Percentiles rank a stretch among this genome's conserved stretches.
Conservation (phyloP, 345 rosid species). For the Ailanthus altissimus region DNA sequence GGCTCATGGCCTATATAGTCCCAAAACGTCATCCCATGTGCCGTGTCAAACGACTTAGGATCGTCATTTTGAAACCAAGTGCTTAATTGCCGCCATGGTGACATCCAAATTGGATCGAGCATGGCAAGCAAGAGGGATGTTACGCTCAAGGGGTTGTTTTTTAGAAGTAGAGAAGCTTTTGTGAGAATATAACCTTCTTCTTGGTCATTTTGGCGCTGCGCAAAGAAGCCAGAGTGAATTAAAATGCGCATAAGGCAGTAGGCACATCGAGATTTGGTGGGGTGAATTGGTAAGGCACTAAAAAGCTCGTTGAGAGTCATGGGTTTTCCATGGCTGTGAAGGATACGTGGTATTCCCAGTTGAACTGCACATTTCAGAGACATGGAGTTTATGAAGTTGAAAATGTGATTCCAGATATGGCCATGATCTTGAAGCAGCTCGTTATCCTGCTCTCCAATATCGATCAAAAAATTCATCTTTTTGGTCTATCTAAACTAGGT, state of each 20-base stretch:
- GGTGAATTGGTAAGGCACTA: slow-evolving; percentile 28
- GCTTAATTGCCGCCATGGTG: slow-evolving; percentile 33
- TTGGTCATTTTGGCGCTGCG: neutral
- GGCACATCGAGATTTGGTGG: slow-evolving; percentile 26
- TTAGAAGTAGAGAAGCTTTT: slow-evolving; percentile 36
- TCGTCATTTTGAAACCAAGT: slow-evolving; percentile 37
- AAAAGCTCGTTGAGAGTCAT: slow-evolving; percentile 38
- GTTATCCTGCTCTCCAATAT: slow-evolving; percentile 6
- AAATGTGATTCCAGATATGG: slow-evolving; percentile 38
- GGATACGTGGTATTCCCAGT: slow-evolving; percentile 45
- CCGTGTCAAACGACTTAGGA: slow-evolving; percentile 30
- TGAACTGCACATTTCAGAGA: slow-evolving; percentile 48
- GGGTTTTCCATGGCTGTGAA: slow-evolving; percentile 47
- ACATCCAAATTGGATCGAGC: slow-evolving; percentile 26
- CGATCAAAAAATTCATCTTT: neutral
- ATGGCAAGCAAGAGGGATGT: slow-evolving; percentile 29
- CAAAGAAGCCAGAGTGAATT: slow-evolving; percentile 44
- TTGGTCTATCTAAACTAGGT: neutral
- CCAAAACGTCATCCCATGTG: slow-evolving; percentile 35
- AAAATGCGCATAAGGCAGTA: slow-evolving; percentile 49
- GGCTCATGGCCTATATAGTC: slow-evolving; percentile 23
- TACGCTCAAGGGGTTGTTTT: slow-evolving; percentile 31
- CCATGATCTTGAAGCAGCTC: slow-evolving; percentile 38
- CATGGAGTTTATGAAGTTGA: slow-evolving; percentile 46
- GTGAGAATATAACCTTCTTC: slow-evolving; percentile 35